Evolutionary conservation across 2,329 filamentous ascomycete genomes (phyloP).

Genomic region (Cercospora nicotianae): DNA sequence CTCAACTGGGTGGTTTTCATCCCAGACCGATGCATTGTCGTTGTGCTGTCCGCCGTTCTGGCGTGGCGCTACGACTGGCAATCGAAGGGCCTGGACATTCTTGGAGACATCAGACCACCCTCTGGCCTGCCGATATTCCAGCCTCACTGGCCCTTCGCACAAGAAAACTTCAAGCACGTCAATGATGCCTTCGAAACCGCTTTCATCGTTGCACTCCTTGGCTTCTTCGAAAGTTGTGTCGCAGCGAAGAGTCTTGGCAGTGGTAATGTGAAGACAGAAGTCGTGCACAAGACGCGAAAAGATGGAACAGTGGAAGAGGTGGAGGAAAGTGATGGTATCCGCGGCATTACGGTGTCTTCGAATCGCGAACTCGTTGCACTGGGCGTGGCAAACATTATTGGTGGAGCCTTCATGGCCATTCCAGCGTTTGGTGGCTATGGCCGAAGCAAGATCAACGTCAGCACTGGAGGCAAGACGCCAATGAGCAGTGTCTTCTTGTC

Average conservation of each 20-base stretch:
- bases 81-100: slow-evolving; percentile 72
- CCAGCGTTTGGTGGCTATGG: slow-evolving; percentile 96
- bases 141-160: slow-evolving; percentile 82
- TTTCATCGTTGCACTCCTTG: slow-evolving; percentile 88
- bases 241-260: slow-evolving; percentile 84
- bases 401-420: slow-evolving; percentile 86
- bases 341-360: slow-evolving; percentile 78
- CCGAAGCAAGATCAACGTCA: slow-evolving; percentile 89
- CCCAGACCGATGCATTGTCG: slow-evolving; percentile 87
- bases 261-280: slow-evolving; percentile 53
- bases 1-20: slow-evolving; percentile 70
- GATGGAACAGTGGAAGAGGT: slow-evolving; percentile 36
- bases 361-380: slow-evolving; percentile 93
- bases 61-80: slow-evolving; percentile 79
- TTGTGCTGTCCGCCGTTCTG: slow-evolving; percentile 78
- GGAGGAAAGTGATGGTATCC: slow-evolving; percentile 56
- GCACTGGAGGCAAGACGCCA: slow-evolving; percentile 86
- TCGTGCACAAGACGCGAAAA: slow-evolving; percentile 45
- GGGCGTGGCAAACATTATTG: slow-evolving; percentile 85
- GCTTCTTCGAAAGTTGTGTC: slow-evolving; percentile 98
- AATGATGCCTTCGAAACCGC: slow-evolving; percentile 85
- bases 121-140: slow-evolving; percentile 64
- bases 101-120: slow-evolving; percentile 76
- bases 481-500: slow-evolving; percentile 91
- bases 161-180: slow-evolving; percentile 75